Evolutionary conservation across 202 grass and related monocot genomes (phyloP).

Genomic region (Setaria viridis): DNA sequence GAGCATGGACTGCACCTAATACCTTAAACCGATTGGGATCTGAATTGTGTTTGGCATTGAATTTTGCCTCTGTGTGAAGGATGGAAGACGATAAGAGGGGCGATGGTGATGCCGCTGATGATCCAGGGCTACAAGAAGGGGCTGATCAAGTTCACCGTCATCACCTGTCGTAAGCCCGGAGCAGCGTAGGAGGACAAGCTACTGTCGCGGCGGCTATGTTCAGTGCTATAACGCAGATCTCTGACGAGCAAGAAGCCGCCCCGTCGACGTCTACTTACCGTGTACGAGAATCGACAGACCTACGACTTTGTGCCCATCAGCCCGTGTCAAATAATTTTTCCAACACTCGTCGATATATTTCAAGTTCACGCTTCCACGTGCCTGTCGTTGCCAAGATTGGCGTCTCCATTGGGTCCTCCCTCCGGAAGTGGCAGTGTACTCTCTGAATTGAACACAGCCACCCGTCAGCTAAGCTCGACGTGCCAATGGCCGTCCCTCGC

Average conservation of each 20-base stretch:
- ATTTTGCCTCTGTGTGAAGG: conserved; percentile 43
- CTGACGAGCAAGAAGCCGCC: background rate
- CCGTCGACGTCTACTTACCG: background rate
- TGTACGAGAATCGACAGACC: background rate
- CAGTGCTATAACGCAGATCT: background rate
- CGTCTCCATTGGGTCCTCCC: background rate
- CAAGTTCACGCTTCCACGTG: background rate
- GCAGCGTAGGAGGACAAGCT: background rate
- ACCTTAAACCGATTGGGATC: background rate
- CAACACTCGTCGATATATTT: background rate
- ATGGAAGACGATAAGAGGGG: conserved; percentile 96
- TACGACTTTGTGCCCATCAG: no score
- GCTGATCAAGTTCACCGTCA: conserved; percentile 89
- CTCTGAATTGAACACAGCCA: background rate
- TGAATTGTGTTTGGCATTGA: background rate
- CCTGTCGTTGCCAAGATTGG: background rate
- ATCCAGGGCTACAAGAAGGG: conserved; percentile 91
- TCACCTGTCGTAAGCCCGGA: conserved; percentile 78
- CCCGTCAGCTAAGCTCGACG: background rate
- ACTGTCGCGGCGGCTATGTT: background rate
- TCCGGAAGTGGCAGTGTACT: background rate
- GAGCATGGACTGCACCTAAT: background rate
- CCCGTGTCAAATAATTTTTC: background rate
- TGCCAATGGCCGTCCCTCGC: no score
- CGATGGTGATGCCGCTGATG: conserved; percentile 96